Percentiles rank a stretch among this genome's conserved stretches.
These are phyloP conservation scores for Cladosporium sp. DNA, from an alignment of 2,329 filamentous ascomycete species.

Conservation along the genomic window DNA sequence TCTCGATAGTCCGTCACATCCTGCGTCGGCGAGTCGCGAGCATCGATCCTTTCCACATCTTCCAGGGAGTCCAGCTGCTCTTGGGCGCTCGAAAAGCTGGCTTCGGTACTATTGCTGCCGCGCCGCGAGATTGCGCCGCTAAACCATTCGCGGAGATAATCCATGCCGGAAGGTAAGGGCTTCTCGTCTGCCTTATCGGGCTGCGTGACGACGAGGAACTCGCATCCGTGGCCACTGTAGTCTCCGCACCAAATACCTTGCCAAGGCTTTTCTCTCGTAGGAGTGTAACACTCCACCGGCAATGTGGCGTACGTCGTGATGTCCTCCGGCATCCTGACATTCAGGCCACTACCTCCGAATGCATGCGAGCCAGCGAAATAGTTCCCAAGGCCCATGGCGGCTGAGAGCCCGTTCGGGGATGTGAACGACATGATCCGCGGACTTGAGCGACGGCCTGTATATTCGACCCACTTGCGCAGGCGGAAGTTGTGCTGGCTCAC, in stretches of 20 bases:
- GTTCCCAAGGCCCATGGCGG: conserved; percentile 25
- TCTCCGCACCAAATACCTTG: conserved; percentile 91
- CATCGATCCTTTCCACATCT: not conserved
- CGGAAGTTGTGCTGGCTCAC: conserved; percentile 67
- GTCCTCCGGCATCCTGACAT: conserved; percentile 44
- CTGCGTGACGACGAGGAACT: conserved; percentile 80
- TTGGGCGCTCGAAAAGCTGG: conserved; percentile 14
- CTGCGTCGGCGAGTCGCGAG: not conserved
- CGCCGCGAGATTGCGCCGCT: conserved; percentile 16
- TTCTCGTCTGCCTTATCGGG: conserved; percentile 44
- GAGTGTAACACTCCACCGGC: conserved; percentile 68
- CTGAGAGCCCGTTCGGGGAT: conserved; percentile 17
- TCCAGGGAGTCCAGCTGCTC: not conserved
- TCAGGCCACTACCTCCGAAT: conserved; percentile 33
- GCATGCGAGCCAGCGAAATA: conserved; percentile 19
- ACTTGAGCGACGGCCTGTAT: conserved; percentile 35
- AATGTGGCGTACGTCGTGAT: conserved; percentile 65
- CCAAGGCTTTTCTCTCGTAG: conserved; percentile 72
- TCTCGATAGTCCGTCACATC: conserved; percentile 3
- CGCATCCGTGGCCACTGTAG: conserved; percentile 80
- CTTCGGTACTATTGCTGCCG: conserved; percentile 16
- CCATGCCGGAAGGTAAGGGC: conserved; percentile 35
- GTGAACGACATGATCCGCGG: conserved; percentile 22
- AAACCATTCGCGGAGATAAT: conserved; percentile 28
- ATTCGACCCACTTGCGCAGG: conserved; percentile 70